A percentile compares a stretch with the other conserved stretches of the same genome.
Conservation (phyloP, 371 early-diverging fungal species). For the Gilbertella persicaria region DNA sequence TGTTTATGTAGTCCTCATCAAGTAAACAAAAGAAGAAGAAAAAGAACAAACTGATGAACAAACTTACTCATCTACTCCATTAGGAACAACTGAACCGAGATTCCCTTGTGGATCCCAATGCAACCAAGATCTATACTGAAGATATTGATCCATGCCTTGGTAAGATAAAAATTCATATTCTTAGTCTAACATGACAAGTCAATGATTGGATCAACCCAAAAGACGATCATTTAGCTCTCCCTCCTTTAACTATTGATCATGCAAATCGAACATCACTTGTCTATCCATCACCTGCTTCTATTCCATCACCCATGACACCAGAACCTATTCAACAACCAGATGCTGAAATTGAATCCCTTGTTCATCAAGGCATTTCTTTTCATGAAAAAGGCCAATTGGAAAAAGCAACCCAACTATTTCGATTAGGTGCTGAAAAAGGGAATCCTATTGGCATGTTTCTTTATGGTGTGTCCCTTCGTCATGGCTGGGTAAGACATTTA, state of each 20-base stretch:
- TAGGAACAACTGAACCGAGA: constrained; percentile 7
- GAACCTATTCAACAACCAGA: background rate
- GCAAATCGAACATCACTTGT: constrained; percentile 1
- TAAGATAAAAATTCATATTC: background rate
- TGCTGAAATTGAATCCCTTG: constrained; percentile 20
- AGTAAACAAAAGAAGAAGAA: background rate
- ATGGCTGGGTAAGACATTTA: constrained; percentile 67
- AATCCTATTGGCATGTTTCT: constrained; percentile 78
- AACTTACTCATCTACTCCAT: background rate
- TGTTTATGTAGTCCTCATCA: constrained; percentile 4
- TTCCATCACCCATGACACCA: constrained; percentile 17
- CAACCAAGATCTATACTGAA: background rate
- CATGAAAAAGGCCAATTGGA: constrained; percentile 76
- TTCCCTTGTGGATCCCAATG: constrained; percentile 7
- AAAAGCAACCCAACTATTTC: constrained; percentile 73
- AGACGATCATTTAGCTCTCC: constrained; percentile 10
- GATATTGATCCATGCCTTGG: constrained; percentile 13
- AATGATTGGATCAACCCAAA: background rate
- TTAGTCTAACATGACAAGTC: constrained; percentile 1
- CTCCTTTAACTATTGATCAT: constrained; percentile 16
- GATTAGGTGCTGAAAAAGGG: constrained; percentile 66
- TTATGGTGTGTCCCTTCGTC: constrained; percentile 78
- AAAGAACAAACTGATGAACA: no score
- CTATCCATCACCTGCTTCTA: constrained; percentile 17
- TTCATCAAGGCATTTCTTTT: constrained; percentile 59